Percentiles rank a stretch among this genome's conserved stretches.
These are phyloP conservation scores for Blastocystis sp. DNA, from an alignment of 352 stramenopile species.

Conservation along the genomic window DNA sequence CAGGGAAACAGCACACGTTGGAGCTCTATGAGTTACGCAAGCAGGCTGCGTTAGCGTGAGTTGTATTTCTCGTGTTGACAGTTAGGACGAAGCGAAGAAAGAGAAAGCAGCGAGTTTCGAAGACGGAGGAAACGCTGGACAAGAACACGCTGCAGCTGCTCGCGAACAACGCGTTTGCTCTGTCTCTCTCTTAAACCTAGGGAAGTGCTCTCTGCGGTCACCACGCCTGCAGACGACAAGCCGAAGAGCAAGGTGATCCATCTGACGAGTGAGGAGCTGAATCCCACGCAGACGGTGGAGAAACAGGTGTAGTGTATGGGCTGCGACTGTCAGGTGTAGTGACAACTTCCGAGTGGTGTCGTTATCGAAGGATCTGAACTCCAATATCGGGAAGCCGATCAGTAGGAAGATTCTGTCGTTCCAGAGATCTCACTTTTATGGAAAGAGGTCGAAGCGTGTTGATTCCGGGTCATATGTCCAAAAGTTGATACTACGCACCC, in stretches of 20 bases:
- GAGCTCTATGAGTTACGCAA: slow-evolving; percentile 36
- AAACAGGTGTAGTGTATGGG: neutral
- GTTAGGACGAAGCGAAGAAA: slow-evolving; percentile 43
- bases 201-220: neutral
- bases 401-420: slow-evolving; percentile 6
- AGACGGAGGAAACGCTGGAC: neutral
- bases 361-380: neutral
- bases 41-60: neutral
- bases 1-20: neutral
- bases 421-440: slow-evolving; percentile 33
- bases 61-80: neutral
- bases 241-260: slow-evolving; percentile 12
- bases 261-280: neutral
- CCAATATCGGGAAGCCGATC: slow-evolving; percentile 4
- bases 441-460: slow-evolving; percentile 7
- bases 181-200: neutral
- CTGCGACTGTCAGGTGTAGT: neutral
- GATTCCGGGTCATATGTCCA: neutral
- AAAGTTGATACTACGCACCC: neutral
- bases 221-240: neutral
- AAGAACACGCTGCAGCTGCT: neutral
- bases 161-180: neutral
- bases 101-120: neutral
- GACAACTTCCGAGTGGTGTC: slow-evolving; percentile 35
- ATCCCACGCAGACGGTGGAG: slow-evolving; percentile 31